Base-by-base conservation (phyloP, 257 asterid species). In the Cynanchum wilfordii region DNA sequence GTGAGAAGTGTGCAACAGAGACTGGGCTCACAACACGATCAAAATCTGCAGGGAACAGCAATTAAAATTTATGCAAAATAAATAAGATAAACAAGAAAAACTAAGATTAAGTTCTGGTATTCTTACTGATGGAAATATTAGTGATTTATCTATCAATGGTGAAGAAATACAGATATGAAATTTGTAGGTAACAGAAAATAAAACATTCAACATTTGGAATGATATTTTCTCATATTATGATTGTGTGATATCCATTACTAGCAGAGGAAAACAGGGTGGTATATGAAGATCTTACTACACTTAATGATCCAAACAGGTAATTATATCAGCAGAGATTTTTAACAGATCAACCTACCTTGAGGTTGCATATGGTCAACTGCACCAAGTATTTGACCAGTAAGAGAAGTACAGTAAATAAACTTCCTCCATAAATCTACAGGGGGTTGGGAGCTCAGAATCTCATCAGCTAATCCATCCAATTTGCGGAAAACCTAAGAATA, bases 1-100 rank as follows among this genome's bases (percentile, higher is more conserved):
- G 99, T 59, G 99, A 89, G 81, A 88, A 94, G 84, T 94, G 97
- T 65, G 99, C 96, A 81, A 94, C 99, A 64, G 97, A 88, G 72
- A 89, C 88, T 73, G 97, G 97, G 82, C 97, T 94, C 79, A 73
- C 87, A 73, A 78, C 80, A 77, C 78, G 87, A 72, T 87, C 95
- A 84, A 94, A 89, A 87, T 94, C 99, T 94, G 90, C 86, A 81
- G 72, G 73, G 13, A 73, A 66, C 59, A 79, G 24, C 76, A 42
- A 62, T 75, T 70, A 33, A 38, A 59, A 54, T 77, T 69, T 24
- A 27, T 11, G 27, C 10, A 60, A 45, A 29, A 73, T 10, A 49
- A 40, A 22, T 5, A 60, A 72, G 45, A 29, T 16, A 30, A 20
- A 47, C 54, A 8, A 45, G 68, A 72, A 4, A 72, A 45, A 22